Percentiles rank a stretch among this genome's conserved stretches.
Conservation (phyloP, 2,329 filamentous ascomycete genomes). For the Aspergillus ochraceoroseus region DNA sequence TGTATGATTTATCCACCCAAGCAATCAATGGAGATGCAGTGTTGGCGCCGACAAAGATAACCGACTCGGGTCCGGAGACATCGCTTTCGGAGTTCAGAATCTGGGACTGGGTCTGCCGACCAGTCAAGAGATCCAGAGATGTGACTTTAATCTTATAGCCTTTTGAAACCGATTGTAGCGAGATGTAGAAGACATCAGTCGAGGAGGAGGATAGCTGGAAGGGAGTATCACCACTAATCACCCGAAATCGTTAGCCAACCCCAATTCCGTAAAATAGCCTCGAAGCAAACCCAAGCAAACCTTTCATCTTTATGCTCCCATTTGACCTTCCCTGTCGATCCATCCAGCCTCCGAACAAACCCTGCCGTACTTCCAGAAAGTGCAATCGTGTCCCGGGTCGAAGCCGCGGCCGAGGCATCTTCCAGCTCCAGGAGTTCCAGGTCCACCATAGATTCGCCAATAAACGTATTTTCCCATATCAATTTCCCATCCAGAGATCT, state of each 20-base stretch:
- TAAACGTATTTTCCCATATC: slow-evolving; percentile 65
- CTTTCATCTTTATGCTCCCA: slow-evolving; percentile 71
- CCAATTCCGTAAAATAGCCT: not conserved
- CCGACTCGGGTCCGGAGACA: slow-evolving; percentile 46
- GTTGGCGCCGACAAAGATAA: slow-evolving; percentile 41
- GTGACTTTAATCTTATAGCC: slow-evolving; percentile 73
- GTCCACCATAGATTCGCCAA: slow-evolving; percentile 41
- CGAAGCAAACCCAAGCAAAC: slow-evolving; percentile 28
- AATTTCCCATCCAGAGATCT: slow-evolving; percentile 74
- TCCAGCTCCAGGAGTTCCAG: slow-evolving; percentile 72
- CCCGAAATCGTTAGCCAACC: not conserved
- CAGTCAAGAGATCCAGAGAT: slow-evolving; percentile 66
- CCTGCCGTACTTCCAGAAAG: slow-evolving; percentile 56
- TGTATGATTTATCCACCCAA: slow-evolving; percentile 44
- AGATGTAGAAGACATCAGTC: slow-evolving; percentile 68
- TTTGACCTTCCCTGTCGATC: slow-evolving; percentile 63
- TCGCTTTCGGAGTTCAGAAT: slow-evolving; percentile 69
- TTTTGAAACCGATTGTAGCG: slow-evolving; percentile 62
- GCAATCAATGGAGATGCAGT: slow-evolving; percentile 41
- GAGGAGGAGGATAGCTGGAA: slow-evolving; percentile 69
- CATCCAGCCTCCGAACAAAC: slow-evolving; percentile 66
- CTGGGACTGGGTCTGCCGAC: slow-evolving; percentile 66
- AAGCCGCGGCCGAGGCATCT: slow-evolving; percentile 48
- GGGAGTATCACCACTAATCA: slow-evolving; percentile 59
- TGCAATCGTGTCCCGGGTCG: slow-evolving; percentile 59